These are phyloP conservation scores for Arachis monticola DNA, from an alignment of 331 rosid genomes.

Conservation along the genomic window DNA sequence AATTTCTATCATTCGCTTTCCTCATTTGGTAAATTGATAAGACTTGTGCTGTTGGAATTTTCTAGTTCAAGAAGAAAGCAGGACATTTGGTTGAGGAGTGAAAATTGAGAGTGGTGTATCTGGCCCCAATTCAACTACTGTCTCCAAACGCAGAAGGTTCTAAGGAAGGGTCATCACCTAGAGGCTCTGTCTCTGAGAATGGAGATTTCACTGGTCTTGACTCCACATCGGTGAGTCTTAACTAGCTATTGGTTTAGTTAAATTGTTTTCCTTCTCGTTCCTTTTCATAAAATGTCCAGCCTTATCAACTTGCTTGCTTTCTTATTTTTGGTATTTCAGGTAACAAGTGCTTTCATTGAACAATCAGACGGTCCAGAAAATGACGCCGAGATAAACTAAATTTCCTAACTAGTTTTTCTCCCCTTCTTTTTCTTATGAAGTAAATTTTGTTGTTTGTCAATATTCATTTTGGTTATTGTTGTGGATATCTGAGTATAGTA, in stretches of 20 bases:
- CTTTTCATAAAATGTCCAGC: background rate
- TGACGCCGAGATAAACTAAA: slow-evolving; percentile 62
- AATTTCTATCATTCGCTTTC: no score
- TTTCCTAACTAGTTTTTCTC: background rate
- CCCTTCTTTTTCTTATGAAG: background rate
- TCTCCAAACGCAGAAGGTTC: slow-evolving; percentile 91
- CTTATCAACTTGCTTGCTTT: slow-evolving; percentile 13
- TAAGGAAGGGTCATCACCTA: slow-evolving; percentile 88
- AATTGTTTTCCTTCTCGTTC: background rate
- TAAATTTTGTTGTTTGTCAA: slow-evolving; percentile 20
- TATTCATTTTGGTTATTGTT: no score
- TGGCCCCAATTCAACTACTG: slow-evolving; percentile 79
- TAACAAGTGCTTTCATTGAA: slow-evolving; percentile 50
- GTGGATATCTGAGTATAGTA: slow-evolving; percentile 3
- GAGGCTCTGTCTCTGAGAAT: no score
- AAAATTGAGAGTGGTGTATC: slow-evolving; percentile 85
- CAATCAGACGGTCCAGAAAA: slow-evolving; percentile 50
- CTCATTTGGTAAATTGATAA: no score
- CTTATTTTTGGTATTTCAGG: slow-evolving; percentile 48
- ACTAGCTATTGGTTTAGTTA: slow-evolving; percentile 23
- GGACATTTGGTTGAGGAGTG: no score
- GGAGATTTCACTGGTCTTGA: no score
- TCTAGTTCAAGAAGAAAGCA: no score
- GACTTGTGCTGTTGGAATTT: no score
- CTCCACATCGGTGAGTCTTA: slow-evolving; percentile 58